phyloP scores from a whole-genome alignment of 805 yeast species.

The Danielia reshetovae region DNA sequence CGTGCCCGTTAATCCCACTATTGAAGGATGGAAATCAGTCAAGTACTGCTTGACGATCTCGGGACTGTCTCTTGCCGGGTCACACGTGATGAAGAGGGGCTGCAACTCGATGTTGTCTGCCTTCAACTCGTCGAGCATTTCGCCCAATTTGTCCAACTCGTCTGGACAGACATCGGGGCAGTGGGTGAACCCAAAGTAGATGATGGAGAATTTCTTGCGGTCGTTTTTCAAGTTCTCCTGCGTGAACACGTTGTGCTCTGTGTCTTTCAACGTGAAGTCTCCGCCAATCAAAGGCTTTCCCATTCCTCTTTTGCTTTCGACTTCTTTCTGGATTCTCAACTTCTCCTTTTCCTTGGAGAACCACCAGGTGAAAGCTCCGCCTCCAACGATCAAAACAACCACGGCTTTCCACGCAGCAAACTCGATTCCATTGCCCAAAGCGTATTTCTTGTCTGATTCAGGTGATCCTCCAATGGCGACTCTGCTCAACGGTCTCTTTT shows the following conservation, averaged over 20 bases:
- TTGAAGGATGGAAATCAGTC: slow-evolving; percentile 83
- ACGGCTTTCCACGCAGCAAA: slow-evolving; percentile 86
- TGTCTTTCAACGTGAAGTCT: slow-evolving; percentile 69
- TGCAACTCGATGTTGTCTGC: slow-evolving; percentile 55
- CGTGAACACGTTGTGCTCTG: slow-evolving; percentile 69
- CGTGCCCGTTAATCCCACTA: slow-evolving; percentile 87
- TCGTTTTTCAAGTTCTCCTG: slow-evolving; percentile 67
- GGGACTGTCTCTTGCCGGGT: slow-evolving; percentile 92
- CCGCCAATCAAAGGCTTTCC: slow-evolving; percentile 96
- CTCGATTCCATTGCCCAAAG: slow-evolving; percentile 49
- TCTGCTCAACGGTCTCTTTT: slow-evolving; percentile 67
- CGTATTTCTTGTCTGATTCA: slow-evolving; percentile 29
- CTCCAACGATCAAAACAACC: slow-evolving; percentile 59
- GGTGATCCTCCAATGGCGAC: slow-evolving; percentile 67
- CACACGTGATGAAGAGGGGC: slow-evolving; percentile 93
- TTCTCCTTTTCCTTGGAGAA: slow-evolving; percentile 76
- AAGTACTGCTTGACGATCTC: slow-evolving; percentile 79
- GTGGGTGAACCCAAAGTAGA: slow-evolving; percentile 96
- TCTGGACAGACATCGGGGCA: slow-evolving; percentile 99
- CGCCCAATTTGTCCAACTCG: slow-evolving; percentile 88
- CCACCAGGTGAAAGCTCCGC: slow-evolving; percentile 66
- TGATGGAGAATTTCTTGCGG: slow-evolving; percentile 60
- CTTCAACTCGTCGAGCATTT: slow-evolving; percentile 61
- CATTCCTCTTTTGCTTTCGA: slow-evolving; percentile 79
- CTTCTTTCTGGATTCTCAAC: slow-evolving; percentile 68